phyloP scores from a whole-genome alignment of 1,284 basidiomycete species.

The Irpex sp. region DNA sequence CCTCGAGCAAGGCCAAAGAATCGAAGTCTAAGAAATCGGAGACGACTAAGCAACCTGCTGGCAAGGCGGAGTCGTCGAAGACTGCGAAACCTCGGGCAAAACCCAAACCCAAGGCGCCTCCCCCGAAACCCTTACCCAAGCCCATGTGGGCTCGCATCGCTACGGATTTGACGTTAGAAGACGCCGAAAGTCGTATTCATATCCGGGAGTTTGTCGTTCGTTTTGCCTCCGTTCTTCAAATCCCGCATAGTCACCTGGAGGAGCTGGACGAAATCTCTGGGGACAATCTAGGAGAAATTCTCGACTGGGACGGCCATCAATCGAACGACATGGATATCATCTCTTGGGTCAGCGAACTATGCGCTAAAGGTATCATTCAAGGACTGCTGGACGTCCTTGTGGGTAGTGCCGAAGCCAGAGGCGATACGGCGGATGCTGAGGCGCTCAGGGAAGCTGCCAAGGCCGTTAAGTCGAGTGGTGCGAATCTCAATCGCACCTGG shows the following conservation, averaged over 20 bases:
- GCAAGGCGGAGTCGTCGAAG: slow-evolving; percentile 23
- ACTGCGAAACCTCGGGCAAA: slow-evolving; percentile 16
- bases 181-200: slow-evolving; percentile 58
- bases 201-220: slow-evolving; percentile 72
- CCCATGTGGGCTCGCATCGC: slow-evolving; percentile 48
- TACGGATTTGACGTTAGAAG: slow-evolving; percentile 38
- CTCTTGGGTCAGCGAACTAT: slow-evolving; percentile 61
- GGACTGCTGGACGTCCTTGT: slow-evolving; percentile 54
- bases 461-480: slow-evolving; percentile 47
- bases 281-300: slow-evolving; percentile 21
- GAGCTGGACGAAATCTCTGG: slow-evolving; percentile 61
- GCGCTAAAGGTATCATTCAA: slow-evolving; percentile 55
- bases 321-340: slow-evolving; percentile 39
- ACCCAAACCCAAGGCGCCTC: slow-evolving; percentile 20
- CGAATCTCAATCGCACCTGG: slow-evolving; percentile 63
- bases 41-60: slow-evolving; percentile 13
- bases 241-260: slow-evolving; percentile 53
- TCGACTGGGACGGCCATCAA: slow-evolving; percentile 25
- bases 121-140: slow-evolving; percentile 25
- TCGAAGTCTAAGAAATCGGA: background rate
- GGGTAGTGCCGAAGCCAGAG: slow-evolving; percentile 34
- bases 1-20: slow-evolving; percentile 4
- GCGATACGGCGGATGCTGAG: slow-evolving; percentile 35
- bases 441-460: slow-evolving; percentile 44
- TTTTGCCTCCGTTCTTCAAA: slow-evolving; percentile 51